Conservation (phyloP, 345 rosid genomes). For the Dovyalis caffra region DNA sequence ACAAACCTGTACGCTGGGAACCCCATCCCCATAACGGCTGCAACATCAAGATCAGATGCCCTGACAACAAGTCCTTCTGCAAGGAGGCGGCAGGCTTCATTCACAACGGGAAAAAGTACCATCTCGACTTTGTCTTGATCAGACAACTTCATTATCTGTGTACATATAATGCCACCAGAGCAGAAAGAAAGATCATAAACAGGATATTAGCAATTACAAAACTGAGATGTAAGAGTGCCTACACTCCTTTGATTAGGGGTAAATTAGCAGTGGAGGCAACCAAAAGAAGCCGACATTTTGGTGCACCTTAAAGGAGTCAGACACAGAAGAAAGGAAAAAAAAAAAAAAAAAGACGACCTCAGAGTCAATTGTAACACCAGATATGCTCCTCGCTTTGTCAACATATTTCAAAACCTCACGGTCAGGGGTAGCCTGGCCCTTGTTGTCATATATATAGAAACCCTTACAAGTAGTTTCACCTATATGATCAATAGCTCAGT, state of each 20-base stretch:
- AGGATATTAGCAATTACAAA: too few relatives aligned
- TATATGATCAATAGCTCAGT: not conserved
- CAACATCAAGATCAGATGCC: slow-evolving; percentile 15
- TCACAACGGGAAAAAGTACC: slow-evolving; percentile 16
- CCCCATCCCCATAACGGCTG: slow-evolving; percentile 14
- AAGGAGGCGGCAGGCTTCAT: slow-evolving; percentile 9
- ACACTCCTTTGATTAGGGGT: too few relatives aligned
- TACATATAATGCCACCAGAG: not conserved
- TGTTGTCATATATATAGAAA: not conserved
- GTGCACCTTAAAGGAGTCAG: not conserved
- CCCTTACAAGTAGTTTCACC: slow-evolving; percentile 4
- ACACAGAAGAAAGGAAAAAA: too few relatives aligned
- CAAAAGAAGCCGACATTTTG: not conserved
- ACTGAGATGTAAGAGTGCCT: too few relatives aligned
- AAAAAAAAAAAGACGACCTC: too few relatives aligned
- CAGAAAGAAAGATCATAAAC: not conserved
- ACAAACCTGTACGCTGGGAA: slow-evolving; percentile 7
- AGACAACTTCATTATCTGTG: not conserved
- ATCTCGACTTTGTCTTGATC: slow-evolving; percentile 14
- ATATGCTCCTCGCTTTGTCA: slow-evolving; percentile 7
- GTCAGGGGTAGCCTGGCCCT: not conserved
- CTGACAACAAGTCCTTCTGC: slow-evolving; percentile 8
- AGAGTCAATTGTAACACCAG: not conserved
- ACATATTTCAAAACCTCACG: not conserved
- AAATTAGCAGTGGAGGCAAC: too few relatives aligned